phyloP scores from a whole-genome alignment of 129 eudicot species.

The Cynara cardunculus region DNA sequence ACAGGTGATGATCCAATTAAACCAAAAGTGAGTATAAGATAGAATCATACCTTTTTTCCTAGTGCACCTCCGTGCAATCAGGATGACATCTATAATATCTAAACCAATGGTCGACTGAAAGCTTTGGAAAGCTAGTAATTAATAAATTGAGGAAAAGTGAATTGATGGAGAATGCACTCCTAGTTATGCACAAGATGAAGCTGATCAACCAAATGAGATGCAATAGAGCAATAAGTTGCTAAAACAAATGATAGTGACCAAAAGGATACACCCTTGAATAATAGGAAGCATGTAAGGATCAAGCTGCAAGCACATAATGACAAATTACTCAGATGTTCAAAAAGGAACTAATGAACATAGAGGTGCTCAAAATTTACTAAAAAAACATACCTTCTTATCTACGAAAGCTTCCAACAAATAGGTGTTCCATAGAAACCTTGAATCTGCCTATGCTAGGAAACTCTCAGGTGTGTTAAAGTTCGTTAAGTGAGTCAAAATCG shows the following conservation, averaged over 20 bases:
- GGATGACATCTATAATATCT: conserved; percentile 68
- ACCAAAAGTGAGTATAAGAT: neutral
- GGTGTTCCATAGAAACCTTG: conserved; percentile 85
- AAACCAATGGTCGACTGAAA: conserved; percentile 80
- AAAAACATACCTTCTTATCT: conserved; percentile 64
- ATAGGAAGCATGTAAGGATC: conserved; percentile 85
- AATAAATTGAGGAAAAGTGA: conserved; percentile 45
- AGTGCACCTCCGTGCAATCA: conserved; percentile 81
- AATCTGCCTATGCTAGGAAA: conserved; percentile 56
- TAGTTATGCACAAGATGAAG: neutral
- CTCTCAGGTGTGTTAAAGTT: neutral
- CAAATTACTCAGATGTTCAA: neutral
- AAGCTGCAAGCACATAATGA: conserved; percentile 48
- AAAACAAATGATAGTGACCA: neutral
- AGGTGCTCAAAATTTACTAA: neutral
- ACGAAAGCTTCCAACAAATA: conserved; percentile 72
- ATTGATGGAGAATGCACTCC: neutral
- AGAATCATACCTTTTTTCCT: conserved; percentile 54
- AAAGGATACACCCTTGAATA: conserved; percentile 94
- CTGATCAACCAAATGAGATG: neutral
- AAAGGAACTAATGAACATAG: neutral
- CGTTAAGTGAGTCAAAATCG: neutral
- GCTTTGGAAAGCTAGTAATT: conserved; percentile 55
- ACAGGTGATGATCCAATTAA: neutral
- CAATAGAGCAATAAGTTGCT: neutral